Evolutionary conservation across 192 early-diverging fungal species (phyloP), one percentile per base, ranked within the genome.

Genomic region (Umbelopsis isabellina): DNA sequence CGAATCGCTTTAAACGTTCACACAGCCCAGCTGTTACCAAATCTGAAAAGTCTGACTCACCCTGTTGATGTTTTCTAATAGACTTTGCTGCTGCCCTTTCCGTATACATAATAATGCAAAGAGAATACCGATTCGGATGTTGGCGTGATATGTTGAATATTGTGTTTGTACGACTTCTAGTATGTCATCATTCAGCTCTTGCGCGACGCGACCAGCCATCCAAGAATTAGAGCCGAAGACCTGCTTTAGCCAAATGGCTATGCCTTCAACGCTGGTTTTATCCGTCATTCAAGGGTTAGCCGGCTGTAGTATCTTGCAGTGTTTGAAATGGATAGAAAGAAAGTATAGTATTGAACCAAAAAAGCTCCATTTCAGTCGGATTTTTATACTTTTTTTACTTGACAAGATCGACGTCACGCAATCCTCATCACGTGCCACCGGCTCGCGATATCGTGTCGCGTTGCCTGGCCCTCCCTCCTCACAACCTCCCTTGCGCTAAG

Each of bases 21-120:
- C 49, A 46, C 22, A 18, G 45, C 22, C 37, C 45, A 11, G 27
- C 69, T 44, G 20, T 49, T 46, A 23, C 21, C 2, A 66, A n/a
- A 46, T 64, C 37, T 41, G 37, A 41, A 41, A 10, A 41, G 6
- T 9, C 5, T 41, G 37, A 27, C 72, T 72, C 65, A 77, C 75
- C 75, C 69, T 72, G 8, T 65, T 77, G 7, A 68, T 50, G 48
- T 47, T 65, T 15, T 72, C 52, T 10, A 30, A 44, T 2, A 77
- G 35, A n/a, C 35, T 23, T 5, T 48, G 41, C n/a, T 72, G 48
- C 16, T 77, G 67, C 2, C 48, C 67, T 49, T 72, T 72, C 20
- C 49, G 67, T 20, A 77, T 65, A 50, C 68, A 72, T 21, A 77
- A 20, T n/a, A 68, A 33, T 3, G 75, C 46, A 21, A 77, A 77